Evolutionary conservation across 805 yeast species (phyloP).

Genomic region (Candida multigemmis): DNA sequence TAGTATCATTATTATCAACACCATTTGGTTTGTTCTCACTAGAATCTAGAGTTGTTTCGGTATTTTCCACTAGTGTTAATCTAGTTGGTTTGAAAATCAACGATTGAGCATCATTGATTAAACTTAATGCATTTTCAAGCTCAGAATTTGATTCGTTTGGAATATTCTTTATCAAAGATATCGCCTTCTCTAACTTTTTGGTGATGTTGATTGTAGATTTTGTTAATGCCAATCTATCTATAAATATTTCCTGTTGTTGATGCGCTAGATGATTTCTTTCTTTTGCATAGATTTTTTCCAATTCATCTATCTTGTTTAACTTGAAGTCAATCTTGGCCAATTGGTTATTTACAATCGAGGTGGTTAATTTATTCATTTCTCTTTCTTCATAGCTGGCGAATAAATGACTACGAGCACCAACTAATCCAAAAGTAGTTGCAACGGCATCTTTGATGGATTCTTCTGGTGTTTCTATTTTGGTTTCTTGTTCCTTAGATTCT

Average conservation of each 20-base stretch:
- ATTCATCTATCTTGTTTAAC: constrained; percentile 44
- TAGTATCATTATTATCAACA: constrained; percentile 6
- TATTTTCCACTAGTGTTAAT: constrained; percentile 5
- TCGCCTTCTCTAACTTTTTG: constrained; percentile 18
- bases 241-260: constrained; percentile 58
- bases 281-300: constrained; percentile 58
- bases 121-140: background rate
- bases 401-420: constrained; percentile 72
- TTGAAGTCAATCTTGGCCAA: constrained; percentile 58
- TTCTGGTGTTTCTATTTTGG: constrained; percentile 6
- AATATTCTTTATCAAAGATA: constrained; percentile 3
- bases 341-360: constrained; percentile 52
- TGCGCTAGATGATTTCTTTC: constrained; percentile 52
- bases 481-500: constrained; percentile 1
- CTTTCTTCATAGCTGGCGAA: constrained; percentile 77
- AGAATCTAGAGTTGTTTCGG: constrained; percentile 4
- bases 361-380: constrained; percentile 54
- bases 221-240: constrained; percentile 59
- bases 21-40: constrained; percentile 4
- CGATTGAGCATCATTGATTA: constrained; percentile 4
- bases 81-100: constrained; percentile 24
- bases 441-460: constrained; percentile 50
- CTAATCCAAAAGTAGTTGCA: constrained; percentile 59
- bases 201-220: constrained; percentile 46
- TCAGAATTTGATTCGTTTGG: constrained; percentile 1